Percentiles rank a stretch among this genome's conserved stretches.
Conservation (phyloP, 345 rosid species). For the Pugionium dolabratum region DNA sequence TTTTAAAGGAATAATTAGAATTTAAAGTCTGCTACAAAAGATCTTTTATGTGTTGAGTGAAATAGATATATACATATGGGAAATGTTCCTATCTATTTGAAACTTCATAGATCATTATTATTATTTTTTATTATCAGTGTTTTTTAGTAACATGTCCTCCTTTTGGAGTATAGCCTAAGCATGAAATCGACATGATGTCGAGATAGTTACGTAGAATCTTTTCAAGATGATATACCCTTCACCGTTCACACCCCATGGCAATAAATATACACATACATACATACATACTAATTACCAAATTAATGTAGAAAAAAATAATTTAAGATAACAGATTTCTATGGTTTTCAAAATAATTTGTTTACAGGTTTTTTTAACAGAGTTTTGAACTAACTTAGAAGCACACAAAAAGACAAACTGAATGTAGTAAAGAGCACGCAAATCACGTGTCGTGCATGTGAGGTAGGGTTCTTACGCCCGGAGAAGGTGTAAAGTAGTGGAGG, state of each 20-base stretch:
- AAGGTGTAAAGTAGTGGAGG: constrained; percentile 40
- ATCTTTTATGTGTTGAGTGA: neutral
- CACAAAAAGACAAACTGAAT: constrained; percentile 4
- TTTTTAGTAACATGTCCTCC: neutral
- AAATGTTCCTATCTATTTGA: neutral
- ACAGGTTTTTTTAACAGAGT: neutral
- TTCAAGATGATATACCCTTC: constrained; percentile 16
- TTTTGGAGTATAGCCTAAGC: constrained; percentile 24
- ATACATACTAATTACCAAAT: neutral
- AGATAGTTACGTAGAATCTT: constrained; percentile 31
- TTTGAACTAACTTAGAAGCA: neutral
- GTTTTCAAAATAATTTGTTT: no score
- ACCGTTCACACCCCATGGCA: neutral
- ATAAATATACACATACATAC: neutral
- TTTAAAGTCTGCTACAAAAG: neutral
- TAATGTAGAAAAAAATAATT: no score
- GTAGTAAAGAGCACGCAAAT: constrained; percentile 18
- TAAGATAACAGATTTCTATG: no score
- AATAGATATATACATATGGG: neutral
- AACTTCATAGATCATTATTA: neutral
- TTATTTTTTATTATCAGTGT: neutral
- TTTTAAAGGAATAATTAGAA: no score
- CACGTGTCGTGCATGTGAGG: constrained; percentile 18
- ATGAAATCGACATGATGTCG: constrained; percentile 16
- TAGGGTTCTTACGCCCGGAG: constrained; percentile 21